Evolutionary conservation across 176 grass and related monocot species (phyloP).

Genomic region (Thalia dealbata): DNA sequence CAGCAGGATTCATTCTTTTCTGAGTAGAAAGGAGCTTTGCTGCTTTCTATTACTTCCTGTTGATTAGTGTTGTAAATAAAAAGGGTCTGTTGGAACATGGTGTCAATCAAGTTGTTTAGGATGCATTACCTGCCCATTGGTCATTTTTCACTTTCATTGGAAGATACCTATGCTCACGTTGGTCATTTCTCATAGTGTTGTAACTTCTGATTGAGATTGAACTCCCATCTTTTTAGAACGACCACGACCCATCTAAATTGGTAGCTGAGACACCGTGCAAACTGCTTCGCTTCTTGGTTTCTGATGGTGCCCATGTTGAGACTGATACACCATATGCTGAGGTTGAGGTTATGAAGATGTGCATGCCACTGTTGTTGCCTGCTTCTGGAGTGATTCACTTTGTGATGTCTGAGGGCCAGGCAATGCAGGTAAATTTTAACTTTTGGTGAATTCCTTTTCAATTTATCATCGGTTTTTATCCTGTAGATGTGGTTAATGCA

Average conservation of each 20-base stretch:
- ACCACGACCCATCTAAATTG: constrained; percentile 95
- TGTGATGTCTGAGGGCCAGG: constrained; percentile 89
- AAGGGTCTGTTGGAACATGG: too few species aligned
- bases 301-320: constrained; percentile 83
- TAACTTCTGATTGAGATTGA: not conserved
- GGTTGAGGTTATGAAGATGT: constrained; percentile 99
- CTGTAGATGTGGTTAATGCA: constrained; percentile 11
- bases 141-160: not conserved
- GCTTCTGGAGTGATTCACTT: constrained; percentile 90
- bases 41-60: too few species aligned
- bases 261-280: constrained; percentile 97
- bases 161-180: not conserved
- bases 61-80: too few species aligned
- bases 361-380: constrained; percentile 93
- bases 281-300: constrained; percentile 89
- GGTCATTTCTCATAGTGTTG: too few species aligned
- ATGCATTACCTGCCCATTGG: not conserved
- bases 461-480: constrained; percentile 15
- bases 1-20: too few species aligned
- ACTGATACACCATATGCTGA: constrained; percentile 90
- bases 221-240: constrained; percentile 56
- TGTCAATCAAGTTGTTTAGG: not conserved
- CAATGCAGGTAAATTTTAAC: constrained; percentile 57
- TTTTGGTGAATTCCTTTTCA: not conserved
- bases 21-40: too few species aligned